These are phyloP conservation scores for Lactarius vividus DNA, from an alignment of 768 basidiomycete species.

Conservation along the genomic window DNA sequence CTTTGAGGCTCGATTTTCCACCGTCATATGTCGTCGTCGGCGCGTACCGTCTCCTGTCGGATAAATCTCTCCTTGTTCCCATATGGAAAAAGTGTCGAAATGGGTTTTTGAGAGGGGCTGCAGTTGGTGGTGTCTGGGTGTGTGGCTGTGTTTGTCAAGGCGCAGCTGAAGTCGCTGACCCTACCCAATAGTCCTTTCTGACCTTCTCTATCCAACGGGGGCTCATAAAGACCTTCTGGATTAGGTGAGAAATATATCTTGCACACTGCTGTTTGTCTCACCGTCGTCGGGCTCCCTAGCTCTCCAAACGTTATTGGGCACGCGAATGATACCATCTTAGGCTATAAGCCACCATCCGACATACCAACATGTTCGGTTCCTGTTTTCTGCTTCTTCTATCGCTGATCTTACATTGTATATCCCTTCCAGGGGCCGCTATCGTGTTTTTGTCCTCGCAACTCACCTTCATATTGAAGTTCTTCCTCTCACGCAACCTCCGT, in stretches of 20 bases:
- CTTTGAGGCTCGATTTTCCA: conserved; percentile 65
- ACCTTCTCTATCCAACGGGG: conserved; percentile 72
- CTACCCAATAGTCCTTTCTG: conserved; percentile 50
- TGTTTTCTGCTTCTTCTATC: neutral
- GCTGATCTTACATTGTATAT: neutral
- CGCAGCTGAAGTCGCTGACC: neutral
- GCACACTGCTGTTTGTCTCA: neutral
- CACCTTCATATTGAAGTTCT: conserved; percentile 74
- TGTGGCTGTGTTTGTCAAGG: conserved; percentile 26
- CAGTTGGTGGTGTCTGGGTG: conserved; percentile 73
- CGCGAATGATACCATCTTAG: conserved; percentile 61
- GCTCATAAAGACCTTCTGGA: conserved; percentile 61
- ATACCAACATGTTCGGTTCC: conserved; percentile 61
- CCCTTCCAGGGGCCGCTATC: conserved; percentile 61
- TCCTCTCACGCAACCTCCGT: conserved; percentile 78
- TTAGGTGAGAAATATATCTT: conserved; percentile 45
- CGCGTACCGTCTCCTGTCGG: conserved; percentile 76
- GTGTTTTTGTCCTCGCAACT: conserved; percentile 73
- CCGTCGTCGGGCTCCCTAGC: conserved; percentile 34
- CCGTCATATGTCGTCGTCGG: conserved; percentile 86
- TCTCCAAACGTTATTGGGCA: conserved; percentile 64
- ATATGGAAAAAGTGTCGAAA: conserved; percentile 86
- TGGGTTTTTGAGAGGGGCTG: conserved; percentile 64
- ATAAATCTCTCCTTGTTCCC: conserved; percentile 63
- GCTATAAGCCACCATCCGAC: conserved; percentile 61